Conservation (phyloP, 768 basidiomycete species). For the Butyriboletus loyo region DNA sequence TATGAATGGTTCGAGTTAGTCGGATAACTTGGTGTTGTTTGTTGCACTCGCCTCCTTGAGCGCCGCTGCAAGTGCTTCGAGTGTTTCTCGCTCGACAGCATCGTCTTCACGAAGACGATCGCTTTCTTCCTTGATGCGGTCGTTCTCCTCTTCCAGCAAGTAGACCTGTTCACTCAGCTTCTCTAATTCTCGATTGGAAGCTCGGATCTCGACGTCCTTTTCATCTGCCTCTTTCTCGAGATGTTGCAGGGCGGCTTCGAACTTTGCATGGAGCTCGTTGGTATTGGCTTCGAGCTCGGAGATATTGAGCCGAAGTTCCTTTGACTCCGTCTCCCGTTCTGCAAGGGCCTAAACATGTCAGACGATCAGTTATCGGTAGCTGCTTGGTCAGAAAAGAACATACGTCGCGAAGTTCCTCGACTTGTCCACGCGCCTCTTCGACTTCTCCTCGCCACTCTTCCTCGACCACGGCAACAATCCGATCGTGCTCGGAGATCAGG, state of each 20-base stretch:
- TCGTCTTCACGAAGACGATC: slow-evolving; percentile 72
- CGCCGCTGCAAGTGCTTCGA: slow-evolving; percentile 63
- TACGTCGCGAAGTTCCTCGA: slow-evolving; percentile 78
- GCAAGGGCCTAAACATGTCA: slow-evolving; percentile 53
- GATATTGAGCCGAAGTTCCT: slow-evolving; percentile 68
- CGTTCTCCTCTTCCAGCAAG: slow-evolving; percentile 82
- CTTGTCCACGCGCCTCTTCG: slow-evolving; percentile 72
- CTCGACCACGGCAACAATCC: slow-evolving; percentile 70
- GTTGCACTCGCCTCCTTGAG: slow-evolving; percentile 69
- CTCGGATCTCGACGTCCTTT: slow-evolving; percentile 75
- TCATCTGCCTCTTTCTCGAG: slow-evolving; percentile 75
- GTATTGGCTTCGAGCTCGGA: slow-evolving; percentile 73
- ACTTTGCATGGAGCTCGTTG: slow-evolving; percentile 67
- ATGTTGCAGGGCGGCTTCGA: slow-evolving; percentile 70
- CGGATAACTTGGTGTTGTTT: background rate
- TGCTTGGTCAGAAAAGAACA: slow-evolving; percentile 16
- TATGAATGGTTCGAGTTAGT: slow-evolving; percentile 29
- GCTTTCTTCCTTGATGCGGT: slow-evolving; percentile 68
- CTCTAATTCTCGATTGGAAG: slow-evolving; percentile 74
- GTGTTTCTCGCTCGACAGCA: slow-evolving; percentile 60
- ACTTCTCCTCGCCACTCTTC: slow-evolving; percentile 88
- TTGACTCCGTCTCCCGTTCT: slow-evolving; percentile 77
- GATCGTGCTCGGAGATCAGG: slow-evolving; percentile 67
- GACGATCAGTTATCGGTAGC: background rate
- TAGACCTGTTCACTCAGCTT: slow-evolving; percentile 79